Percentiles rank a stretch among this genome's conserved stretches.
These are phyloP conservation scores for Exophiala lecanii-corni DNA, from an alignment of 2,329 filamentous ascomycete genomes.

Conservation along the genomic window DNA sequence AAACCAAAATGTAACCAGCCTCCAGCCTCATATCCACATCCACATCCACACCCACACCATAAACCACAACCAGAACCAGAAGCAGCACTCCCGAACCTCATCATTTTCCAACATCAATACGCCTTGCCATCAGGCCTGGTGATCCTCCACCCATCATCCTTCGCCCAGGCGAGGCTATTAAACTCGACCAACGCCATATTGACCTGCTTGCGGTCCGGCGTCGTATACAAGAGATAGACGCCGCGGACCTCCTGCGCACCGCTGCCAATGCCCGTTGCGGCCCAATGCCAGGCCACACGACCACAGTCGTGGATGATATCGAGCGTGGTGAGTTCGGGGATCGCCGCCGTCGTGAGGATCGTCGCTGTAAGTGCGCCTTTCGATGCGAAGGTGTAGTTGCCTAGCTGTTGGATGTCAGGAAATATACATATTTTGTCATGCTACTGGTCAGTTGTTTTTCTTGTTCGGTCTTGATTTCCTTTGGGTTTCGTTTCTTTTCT, in stretches of 20 bases:
- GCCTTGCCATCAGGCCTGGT: slow-evolving; percentile 6
- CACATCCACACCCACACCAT: not conserved
- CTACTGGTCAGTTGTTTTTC: not conserved
- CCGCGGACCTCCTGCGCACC: slow-evolving; percentile 8
- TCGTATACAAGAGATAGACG: slow-evolving; percentile 15
- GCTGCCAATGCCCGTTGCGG: slow-evolving; percentile 8
- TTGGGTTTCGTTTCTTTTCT: no score
- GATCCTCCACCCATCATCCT: slow-evolving; percentile 8
- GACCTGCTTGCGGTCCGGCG: slow-evolving; percentile 11
- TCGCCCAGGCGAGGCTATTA: slow-evolving; percentile 20
- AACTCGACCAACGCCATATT: slow-evolving; percentile 21
- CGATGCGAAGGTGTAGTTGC: slow-evolving; percentile 10
- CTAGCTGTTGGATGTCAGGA: slow-evolving; percentile 7
- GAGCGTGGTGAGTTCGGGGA: slow-evolving; percentile 16
- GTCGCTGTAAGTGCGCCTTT: slow-evolving; percentile 11
- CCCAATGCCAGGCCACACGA: slow-evolving; percentile 18
- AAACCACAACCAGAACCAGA: no score
- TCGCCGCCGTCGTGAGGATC: slow-evolving; percentile 6
- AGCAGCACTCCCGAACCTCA: not conserved
- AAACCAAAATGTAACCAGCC: no score
- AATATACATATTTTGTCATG: not conserved
- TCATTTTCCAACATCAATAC: slow-evolving; percentile 5
- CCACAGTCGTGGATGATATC: slow-evolving; percentile 17
- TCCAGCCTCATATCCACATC: not conserved
- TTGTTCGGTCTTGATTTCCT: no score